phyloP scores from a whole-genome alignment of 108 stramenopile species.

The Discostella pseudostelligera region DNA sequence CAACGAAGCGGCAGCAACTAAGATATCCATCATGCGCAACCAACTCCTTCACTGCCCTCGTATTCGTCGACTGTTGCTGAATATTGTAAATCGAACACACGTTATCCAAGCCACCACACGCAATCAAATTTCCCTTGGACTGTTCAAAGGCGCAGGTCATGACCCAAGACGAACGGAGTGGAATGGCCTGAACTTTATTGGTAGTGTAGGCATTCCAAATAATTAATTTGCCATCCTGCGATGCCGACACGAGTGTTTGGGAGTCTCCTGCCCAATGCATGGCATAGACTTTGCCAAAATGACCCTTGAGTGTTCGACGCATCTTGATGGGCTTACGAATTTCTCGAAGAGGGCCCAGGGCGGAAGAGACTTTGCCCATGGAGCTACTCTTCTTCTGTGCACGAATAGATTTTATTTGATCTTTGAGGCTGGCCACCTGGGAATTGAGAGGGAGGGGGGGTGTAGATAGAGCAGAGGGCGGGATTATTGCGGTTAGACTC shows the following conservation, averaged over 20 bases:
- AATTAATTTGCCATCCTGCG: conserved; percentile 98
- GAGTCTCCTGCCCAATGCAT: conserved; percentile 96
- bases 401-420: conserved; percentile 46
- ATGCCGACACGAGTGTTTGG: conserved; percentile 81
- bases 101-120: conserved; percentile 99
- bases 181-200: conserved; percentile 85
- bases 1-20: conserved; percentile 95
- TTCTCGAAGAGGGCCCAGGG: conserved; percentile 42
- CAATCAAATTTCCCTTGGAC: conserved; percentile 86
- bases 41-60: conserved; percentile 84
- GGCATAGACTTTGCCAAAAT: conserved; percentile 98
- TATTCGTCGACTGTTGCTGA: conserved; percentile 46
- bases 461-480: background rate
- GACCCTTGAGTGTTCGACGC: conserved; percentile 86
- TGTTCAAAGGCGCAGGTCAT: conserved; percentile 99
- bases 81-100: conserved; percentile 97
- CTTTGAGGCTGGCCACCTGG: conserved; percentile 57
- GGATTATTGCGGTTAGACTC: background rate
- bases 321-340: conserved; percentile 70
- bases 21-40: conserved; percentile 99
- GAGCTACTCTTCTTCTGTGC: conserved; percentile 46
- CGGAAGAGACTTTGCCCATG: conserved; percentile 27
- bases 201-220: conserved; percentile 96
- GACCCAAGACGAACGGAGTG: conserved; percentile 96
- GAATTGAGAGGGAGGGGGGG: background rate